Conservation (phyloP, 768 basidiomycete species). For the Pleurotus salmoneostramineus region DNA sequence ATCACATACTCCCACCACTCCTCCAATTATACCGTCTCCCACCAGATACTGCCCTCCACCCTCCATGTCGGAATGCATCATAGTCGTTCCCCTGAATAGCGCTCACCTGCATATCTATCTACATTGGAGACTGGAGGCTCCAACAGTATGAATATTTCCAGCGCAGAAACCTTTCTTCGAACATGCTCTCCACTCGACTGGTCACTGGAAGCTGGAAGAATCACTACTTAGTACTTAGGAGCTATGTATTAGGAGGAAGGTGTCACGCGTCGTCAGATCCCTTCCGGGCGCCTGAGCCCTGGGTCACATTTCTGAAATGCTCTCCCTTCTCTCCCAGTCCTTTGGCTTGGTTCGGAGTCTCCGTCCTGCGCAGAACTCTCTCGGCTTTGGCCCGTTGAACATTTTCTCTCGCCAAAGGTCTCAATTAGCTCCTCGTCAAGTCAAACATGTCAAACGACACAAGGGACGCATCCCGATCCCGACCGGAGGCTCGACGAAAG, state of each 20-base stretch:
- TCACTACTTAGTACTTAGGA: too few relatives aligned
- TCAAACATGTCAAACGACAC: slow-evolving; percentile 84
- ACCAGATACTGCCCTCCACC: too few relatives aligned
- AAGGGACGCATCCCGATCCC: slow-evolving; percentile 88
- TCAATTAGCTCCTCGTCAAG: slow-evolving; percentile 78
- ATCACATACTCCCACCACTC: too few relatives aligned
- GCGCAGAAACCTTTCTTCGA: too few relatives aligned
- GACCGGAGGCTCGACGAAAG: slow-evolving; percentile 87
- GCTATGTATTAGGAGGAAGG: not conserved
- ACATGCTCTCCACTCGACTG: too few relatives aligned
- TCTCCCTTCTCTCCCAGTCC: slow-evolving; percentile 4
- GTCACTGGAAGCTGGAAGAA: too few relatives aligned
- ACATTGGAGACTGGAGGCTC: too few relatives aligned
- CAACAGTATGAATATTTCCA: too few relatives aligned
- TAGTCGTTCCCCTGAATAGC: too few relatives aligned
- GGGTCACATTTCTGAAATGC: not conserved
- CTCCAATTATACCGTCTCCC: too few relatives aligned
- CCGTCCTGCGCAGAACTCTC: not conserved
- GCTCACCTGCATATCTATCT: too few relatives aligned
- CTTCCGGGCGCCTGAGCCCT: not conserved
- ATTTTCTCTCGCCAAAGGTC: slow-evolving; percentile 44
- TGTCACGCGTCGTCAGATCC: not conserved
- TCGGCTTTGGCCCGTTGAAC: slow-evolving; percentile 25
- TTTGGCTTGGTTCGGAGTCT: not conserved
- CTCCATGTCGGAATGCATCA: too few relatives aligned